Evolutionary conservation across 1,284 basidiomycete species (phyloP), one percentile per base, ranked within the genome.

Genomic region (Leucoagaricus sp.): DNA sequence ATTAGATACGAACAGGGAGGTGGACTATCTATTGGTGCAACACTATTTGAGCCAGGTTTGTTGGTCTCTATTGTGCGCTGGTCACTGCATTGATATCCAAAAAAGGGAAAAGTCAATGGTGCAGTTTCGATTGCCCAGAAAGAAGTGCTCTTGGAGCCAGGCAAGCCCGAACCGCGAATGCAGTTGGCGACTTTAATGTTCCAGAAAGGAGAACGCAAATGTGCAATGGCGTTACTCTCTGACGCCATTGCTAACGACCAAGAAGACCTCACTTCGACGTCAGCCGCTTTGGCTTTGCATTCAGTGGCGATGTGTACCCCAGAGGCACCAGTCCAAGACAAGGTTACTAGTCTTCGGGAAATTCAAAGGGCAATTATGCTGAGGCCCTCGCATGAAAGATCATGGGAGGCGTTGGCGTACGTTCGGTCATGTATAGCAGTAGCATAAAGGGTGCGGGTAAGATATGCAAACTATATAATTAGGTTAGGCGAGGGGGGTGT

Each of bases 351-450:
- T 0, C 62, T 75, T 36, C 71, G 65, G 33, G 72, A 76, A 41
- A 83, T 86, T 8, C 87, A 92, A 69, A 84, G 82, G 63, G 84
- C 83, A 2, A 76, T 93, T 44, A 80, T 86, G 77, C 72, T 92
- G 40, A 75, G 80, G 13, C 92, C 92, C 1, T 87, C 82, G 70
- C 78, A 84, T 26, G 49, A 65, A 50, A 69, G 69, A 28, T 80
- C 75, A 53, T 92, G 91, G 90, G 70, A 77, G 60, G 75, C 79
- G 21, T 66, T 91, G 55, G 85, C 82, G 13, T 83, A 79, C 68
- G 78, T 83, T 31, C 50, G 42, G 36, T 47, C 75, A 72, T 55
- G 69, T 72, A 34, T 42, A 33, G 50, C 57, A 49, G 26, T 13
- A 41, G 23, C 31, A 21, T 19, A 36, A 34, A 41, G 19, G n/a